Conservation (phyloP, 1,284 basidiomycete genomes). For the Ustilago xerochloae region DNA sequence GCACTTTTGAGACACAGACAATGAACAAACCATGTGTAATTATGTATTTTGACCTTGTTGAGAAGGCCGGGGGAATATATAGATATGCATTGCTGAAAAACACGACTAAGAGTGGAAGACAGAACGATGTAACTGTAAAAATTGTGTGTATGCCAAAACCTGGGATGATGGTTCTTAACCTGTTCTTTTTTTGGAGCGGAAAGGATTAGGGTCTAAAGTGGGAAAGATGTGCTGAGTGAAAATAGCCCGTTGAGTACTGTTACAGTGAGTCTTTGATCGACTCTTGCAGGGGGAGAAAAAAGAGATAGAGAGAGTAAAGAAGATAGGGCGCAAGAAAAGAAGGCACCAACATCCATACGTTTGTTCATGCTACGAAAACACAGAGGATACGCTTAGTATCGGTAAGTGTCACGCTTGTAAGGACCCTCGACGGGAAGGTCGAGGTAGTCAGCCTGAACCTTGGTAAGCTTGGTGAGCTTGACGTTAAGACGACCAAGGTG, state of each 20-base stretch:
- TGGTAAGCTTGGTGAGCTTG: constrained; percentile 86
- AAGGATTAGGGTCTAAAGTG: constrained; percentile 14
- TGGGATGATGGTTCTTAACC: constrained; percentile 36
- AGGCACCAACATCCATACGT: constrained; percentile 31
- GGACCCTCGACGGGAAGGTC: constrained; percentile 89
- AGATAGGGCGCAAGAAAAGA: constrained; percentile 8
- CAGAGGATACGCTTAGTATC: constrained; percentile 59
- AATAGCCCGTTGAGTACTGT: constrained; percentile 54
- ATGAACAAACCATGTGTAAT: not conserved
- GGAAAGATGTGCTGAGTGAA: constrained; percentile 1
- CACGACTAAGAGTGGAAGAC: constrained; percentile 19
- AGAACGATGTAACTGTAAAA: too few species aligned
- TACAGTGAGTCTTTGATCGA: constrained; percentile 50
- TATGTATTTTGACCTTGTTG: constrained; percentile 64
- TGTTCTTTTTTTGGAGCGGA: not conserved
- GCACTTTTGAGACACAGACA: not conserved
- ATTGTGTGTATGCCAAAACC: constrained; percentile 4
- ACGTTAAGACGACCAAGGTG: constrained; percentile 91
- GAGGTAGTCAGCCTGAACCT: constrained; percentile 88
- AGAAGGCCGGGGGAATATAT: constrained; percentile 58
- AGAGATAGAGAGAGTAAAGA: constrained; percentile 5
- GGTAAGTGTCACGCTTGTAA: constrained; percentile 75
- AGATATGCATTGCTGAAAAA: constrained; percentile 51
- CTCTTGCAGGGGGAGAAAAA: constrained; percentile 46
- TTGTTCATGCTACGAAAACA: not conserved